Evolutionary conservation across 148 eudicot species (phyloP).

Genomic region (Rhododendron kiyosumense): DNA sequence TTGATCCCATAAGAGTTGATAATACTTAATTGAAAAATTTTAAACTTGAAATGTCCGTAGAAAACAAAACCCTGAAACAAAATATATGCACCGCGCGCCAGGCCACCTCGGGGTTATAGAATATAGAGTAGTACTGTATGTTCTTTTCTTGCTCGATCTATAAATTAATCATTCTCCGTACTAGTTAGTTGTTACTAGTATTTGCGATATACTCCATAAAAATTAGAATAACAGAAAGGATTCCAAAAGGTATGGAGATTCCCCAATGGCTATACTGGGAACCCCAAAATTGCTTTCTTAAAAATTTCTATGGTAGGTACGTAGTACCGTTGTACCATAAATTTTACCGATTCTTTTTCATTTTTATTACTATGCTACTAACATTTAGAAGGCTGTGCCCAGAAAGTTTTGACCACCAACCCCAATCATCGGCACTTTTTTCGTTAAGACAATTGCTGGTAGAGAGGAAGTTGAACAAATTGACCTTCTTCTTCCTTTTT

Average conservation of each 20-base stretch:
- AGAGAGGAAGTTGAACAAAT: background rate
- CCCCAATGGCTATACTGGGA: background rate
- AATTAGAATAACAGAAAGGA: background rate
- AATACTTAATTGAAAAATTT: background rate
- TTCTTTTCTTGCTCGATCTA: too few relatives aligned
- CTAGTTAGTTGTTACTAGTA: background rate
- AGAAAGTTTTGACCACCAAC: background rate
- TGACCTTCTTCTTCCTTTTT: background rate
- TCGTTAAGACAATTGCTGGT: background rate
- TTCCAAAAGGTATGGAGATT: background rate
- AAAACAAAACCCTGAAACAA: background rate
- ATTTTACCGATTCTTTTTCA: background rate
- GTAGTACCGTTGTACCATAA: background rate
- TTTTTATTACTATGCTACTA: too few relatives aligned
- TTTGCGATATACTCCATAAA: too few relatives aligned
- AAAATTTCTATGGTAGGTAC: too few relatives aligned
- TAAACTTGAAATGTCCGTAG: background rate
- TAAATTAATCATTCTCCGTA: background rate
- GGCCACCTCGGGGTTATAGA: background rate
- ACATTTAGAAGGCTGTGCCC: background rate
- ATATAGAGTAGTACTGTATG: background rate
- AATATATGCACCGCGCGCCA: background rate
- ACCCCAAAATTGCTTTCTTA: background rate
- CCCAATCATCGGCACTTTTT: background rate
- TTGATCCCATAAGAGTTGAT: too few relatives aligned